Evolutionary conservation across 2,329 filamentous ascomycete genomes (phyloP).

Genomic region (Aulographum hederae): DNA sequence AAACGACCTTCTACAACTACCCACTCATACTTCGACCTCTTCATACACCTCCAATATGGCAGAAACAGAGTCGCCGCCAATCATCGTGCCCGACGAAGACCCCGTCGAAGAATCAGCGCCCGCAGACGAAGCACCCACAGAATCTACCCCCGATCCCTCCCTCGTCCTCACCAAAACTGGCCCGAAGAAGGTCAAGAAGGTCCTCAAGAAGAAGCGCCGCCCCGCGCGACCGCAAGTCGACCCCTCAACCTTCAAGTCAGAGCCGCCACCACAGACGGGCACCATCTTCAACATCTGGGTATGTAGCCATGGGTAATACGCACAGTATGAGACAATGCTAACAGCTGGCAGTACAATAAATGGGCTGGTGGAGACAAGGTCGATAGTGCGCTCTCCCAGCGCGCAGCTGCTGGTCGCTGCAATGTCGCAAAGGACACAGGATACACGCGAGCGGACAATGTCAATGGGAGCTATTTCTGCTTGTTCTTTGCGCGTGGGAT

Average conservation of each 20-base stretch:
- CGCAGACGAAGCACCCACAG: slow-evolving; percentile 3
- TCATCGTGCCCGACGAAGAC: slow-evolving; percentile 1
- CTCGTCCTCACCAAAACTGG: slow-evolving; percentile 14
- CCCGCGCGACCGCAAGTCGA: slow-evolving; percentile 87
- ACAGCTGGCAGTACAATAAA: too few relatives aligned
- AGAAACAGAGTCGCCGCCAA: background rate
- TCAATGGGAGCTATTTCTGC: slow-evolving; percentile 65
- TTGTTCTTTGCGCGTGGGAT: slow-evolving; percentile 72
- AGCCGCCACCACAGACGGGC: slow-evolving; percentile 80
- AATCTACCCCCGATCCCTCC: slow-evolving; percentile 5
- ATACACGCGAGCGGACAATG: slow-evolving; percentile 30
- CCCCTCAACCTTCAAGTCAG: slow-evolving; percentile 60
- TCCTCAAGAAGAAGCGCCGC: slow-evolving; percentile 76
- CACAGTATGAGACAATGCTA: too few relatives aligned
- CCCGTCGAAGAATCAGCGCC: too few relatives aligned
- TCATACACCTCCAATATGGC: too few relatives aligned
- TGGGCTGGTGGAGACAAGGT: slow-evolving; percentile 93
- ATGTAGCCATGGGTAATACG: too few relatives aligned
- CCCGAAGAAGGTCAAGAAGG: slow-evolving; percentile 65
- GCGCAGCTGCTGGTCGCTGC: slow-evolving; percentile 68
- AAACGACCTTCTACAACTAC: too few relatives aligned
- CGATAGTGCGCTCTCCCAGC: slow-evolving; percentile 73
- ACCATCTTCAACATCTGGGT: slow-evolving; percentile 97
- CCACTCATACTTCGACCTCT: too few relatives aligned
- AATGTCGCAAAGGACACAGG: slow-evolving; percentile 53